Evolutionary conservation across 2,329 filamentous ascomycete genomes (phyloP).

Genomic region (Nemania sp.): DNA sequence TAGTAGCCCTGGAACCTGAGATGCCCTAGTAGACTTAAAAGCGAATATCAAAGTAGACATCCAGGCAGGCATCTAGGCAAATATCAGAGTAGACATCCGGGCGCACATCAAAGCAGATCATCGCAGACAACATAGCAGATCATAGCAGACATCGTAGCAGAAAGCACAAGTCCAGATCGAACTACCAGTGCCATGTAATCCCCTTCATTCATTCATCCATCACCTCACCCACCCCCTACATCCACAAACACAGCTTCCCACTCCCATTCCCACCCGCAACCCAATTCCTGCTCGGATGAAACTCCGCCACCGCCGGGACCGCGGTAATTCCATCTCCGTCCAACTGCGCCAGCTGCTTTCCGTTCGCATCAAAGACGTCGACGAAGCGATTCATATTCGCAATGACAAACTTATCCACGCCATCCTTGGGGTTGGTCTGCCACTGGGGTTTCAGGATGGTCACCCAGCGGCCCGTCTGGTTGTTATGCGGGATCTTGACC

Average conservation of each 20-base stretch:
- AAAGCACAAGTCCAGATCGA: too few relatives aligned
- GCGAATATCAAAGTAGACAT: too few relatives aligned
- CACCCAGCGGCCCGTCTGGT: conserved; percentile 94
- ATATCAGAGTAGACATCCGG: too few relatives aligned
- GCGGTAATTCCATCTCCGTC: conserved; percentile 90
- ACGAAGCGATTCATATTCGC: conserved; percentile 98
- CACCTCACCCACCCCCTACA: conserved; percentile 68
- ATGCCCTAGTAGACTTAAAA: too few relatives aligned
- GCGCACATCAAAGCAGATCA: too few relatives aligned
- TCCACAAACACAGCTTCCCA: conserved; percentile 91
- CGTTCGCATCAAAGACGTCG: conserved; percentile 81
- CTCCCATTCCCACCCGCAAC: conserved; percentile 89
- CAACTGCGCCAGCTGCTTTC: conserved; percentile 85
- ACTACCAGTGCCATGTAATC: too few relatives aligned
- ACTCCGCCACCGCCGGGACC: conserved; percentile 88
- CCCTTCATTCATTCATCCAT: not conserved
- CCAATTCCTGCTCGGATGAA: conserved; percentile 88
- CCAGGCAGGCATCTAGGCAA: too few relatives aligned
- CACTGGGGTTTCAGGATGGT: conserved; percentile 83
- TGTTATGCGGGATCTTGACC: conserved; percentile 79
- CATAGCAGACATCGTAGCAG: not conserved
- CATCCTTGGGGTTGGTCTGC: conserved; percentile 78
- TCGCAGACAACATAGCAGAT: too few relatives aligned
- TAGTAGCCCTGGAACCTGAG: too few relatives aligned
- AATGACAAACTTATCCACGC: conserved; percentile 85